Evolutionary conservation across 192 early-diverging fungal species (phyloP), one percentile per base, ranked within the genome.

Genomic region (Linderina pennispora): DNA sequence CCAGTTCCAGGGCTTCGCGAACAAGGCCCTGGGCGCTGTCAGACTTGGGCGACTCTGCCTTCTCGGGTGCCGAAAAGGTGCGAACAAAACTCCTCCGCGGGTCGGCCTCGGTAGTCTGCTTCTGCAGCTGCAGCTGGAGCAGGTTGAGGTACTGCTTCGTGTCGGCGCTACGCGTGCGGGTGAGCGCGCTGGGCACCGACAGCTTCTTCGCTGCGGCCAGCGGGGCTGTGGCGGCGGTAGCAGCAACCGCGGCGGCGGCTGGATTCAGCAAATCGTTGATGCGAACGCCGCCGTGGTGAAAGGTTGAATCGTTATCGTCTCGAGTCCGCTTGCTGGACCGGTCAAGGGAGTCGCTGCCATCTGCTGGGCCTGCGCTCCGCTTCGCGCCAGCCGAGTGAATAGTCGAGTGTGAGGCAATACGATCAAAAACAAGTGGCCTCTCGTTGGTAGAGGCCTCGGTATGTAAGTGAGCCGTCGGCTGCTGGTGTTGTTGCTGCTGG

Each of bases 231-330:
- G 40, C 65, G 6, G 61, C 40, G 2, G 36, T 32, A 18, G 32
- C 31, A 16, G 17, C 31, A 11, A 23, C 28, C 11, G 36, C 45
- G 4, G 28, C 45, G 11, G 53, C 54, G 17, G 55, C 45, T 34
- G 68, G 68, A 42, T 71, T 71, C 32, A 71, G 61, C 44, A 71
- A 38, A 49, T 71, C 68, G 47, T 58, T 58, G 61, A 71, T 71
- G 31, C 68, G 68, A 17, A 71, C 47, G 47, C 65, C 63, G 14
- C 41, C 26, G 23, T 24, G 20, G 18, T 37, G 23, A 19, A 18
- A 15, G 37, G 20, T 19, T 23, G n/a, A n/a, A n/a, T n/a, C n/a
- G n/a, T n/a, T n/a, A n/a, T n/a, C n/a, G n/a, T n/a, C n/a, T n/a
- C n/a, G n/a, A n/a, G n/a, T n/a, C n/a, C n/a, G n/a, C n/a, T n/a